Base-by-base conservation (phyloP, 169 alveolate genomes). In the Neospora caninum region DNA sequence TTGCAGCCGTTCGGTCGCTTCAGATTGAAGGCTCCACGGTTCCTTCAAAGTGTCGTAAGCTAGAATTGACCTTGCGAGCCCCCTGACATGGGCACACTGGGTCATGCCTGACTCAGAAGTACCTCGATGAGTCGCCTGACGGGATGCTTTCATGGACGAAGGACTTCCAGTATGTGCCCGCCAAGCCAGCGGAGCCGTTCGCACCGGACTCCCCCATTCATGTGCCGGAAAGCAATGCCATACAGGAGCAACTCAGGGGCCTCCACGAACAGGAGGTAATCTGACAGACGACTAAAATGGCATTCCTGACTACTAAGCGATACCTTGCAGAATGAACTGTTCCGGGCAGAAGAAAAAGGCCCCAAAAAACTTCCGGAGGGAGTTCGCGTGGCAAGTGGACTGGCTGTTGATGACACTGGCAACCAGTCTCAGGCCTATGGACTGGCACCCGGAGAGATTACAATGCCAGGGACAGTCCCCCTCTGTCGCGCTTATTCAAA, bases 401-500 rank as follows among this genome's bases (percentile, higher is more conserved):
- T 93, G 67, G 95, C 95, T 2, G 91, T 93, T 38, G 95, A 87
- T 64, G 91, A 93, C n/a, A 67, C 67, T 29, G 95, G 95, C 42
- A 31, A 45, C 10, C 95, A 93, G 95, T 45, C 49, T n/a, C 95
- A 87, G 84, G 95, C 95, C 20, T 83, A 87, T 69, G 93, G 95
- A 31, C 93, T 91, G 73, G 88, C 95, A 10, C 86, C 95, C 70
- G 69, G 49, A 0, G 93, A 69, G 80, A 43, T 67, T 58, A 84
- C 95, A 0, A 91, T 70, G 9, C 87, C 95, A 7, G 95, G 95
- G 25, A 69, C 70, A 0, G 93, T 86, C 39, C 95, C 95, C 31
- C 93, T 93, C 58, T 93, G 95, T 38, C 93, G 89, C 38, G 58
- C 93, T 0, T 93, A 93, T 82, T 58, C 42, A 73, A 93, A 93